phyloP scores from a whole-genome alignment of 116 monocot genomes.

The Cymodocea nodosa region DNA sequence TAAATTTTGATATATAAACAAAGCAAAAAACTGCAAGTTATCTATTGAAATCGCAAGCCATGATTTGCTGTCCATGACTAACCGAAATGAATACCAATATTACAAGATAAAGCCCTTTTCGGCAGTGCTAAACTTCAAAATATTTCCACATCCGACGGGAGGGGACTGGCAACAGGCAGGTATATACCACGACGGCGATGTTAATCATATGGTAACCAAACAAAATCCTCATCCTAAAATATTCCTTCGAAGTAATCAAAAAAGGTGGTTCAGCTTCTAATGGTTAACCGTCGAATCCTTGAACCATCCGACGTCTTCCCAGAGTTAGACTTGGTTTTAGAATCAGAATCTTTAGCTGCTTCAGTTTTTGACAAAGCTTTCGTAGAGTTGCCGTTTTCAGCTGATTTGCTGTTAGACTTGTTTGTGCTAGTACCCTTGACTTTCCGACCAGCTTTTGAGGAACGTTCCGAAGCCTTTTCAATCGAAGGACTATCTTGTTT shows the following conservation, averaged over 20 bases:
- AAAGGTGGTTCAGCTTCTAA: neutral
- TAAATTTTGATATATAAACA: neutral
- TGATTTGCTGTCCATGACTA: constrained; percentile 1
- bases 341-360: neutral
- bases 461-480: neutral
- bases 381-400: neutral
- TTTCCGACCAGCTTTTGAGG: neutral
- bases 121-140: neutral
- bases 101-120: neutral
- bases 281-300: neutral
- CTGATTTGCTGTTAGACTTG: neutral
- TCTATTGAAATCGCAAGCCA: neutral
- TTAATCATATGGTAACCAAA: constrained; percentile 1
- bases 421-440: neutral
- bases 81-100: neutral
- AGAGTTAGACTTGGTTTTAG: neutral
- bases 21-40: neutral
- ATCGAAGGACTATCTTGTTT: neutral
- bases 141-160: constrained; percentile 1
- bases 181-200: neutral
- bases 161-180: neutral
- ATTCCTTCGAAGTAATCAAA: neutral
- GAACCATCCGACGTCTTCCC: constrained; percentile 1
- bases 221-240: neutral
- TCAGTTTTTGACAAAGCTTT: neutral